Conservation (phyloP, 108 stramenopile genomes). For the Fistulifera solaris region DNA sequence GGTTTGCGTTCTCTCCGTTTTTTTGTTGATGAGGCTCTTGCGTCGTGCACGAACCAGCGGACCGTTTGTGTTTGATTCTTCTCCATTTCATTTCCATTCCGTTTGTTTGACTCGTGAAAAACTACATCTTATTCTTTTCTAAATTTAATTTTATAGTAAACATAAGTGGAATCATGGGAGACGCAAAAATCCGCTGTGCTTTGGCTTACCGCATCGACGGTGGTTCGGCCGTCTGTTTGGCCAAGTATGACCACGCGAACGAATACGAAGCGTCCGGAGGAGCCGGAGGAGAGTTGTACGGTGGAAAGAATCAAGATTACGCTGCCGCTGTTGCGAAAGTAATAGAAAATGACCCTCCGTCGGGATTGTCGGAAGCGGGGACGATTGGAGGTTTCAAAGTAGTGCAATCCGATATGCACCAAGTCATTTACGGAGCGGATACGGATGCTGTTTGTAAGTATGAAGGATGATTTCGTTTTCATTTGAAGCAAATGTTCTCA, state of each 20-base stretch:
- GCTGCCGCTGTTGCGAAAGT: constrained; percentile 71
- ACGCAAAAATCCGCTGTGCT: constrained; percentile 77
- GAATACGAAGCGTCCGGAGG: constrained; percentile 68
- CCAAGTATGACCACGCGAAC: constrained; percentile 76
- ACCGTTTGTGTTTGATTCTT: no score
- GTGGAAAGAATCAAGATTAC: constrained; percentile 58
- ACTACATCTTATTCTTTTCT: not conserved
- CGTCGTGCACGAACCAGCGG: no score
- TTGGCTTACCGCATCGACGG: constrained; percentile 67
- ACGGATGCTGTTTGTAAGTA: constrained; percentile 80
- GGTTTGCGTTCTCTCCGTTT: no score
- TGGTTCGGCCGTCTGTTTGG: constrained; percentile 42
- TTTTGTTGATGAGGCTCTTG: no score
- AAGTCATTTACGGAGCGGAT: constrained; percentile 82
- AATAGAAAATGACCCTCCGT: constrained; percentile 68
- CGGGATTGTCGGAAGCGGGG: constrained; percentile 38
- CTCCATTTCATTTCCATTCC: no score
- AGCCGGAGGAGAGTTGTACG: constrained; percentile 39
- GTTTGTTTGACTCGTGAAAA: no score
- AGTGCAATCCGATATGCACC: constrained; percentile 76
- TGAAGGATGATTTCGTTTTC: not conserved
- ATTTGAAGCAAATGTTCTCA: not conserved
- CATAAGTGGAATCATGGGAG: constrained; percentile 37
- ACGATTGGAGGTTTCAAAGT: constrained; percentile 86
- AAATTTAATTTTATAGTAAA: not conserved